These are phyloP conservation scores for Aulographum hederae DNA, from an alignment of 2,329 filamentous ascomycete species.

Conservation along the genomic window DNA sequence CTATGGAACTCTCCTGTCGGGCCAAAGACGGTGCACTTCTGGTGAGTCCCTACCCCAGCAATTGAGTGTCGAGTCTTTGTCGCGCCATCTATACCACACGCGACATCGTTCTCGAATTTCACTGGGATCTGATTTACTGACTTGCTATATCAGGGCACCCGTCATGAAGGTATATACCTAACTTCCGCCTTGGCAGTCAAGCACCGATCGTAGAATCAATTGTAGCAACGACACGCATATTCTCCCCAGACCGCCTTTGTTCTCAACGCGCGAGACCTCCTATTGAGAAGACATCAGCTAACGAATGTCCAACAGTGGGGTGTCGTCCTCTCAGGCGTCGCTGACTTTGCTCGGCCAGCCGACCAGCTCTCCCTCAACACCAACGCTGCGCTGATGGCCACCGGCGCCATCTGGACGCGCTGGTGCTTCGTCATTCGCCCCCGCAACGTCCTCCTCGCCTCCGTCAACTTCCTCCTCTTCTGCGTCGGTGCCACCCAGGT, in stretches of 20 bases:
- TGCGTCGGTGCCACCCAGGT: conserved; percentile 72
- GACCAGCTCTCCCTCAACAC: conserved; percentile 87
- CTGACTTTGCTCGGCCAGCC: conserved; percentile 79
- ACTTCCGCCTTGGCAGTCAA: not conserved
- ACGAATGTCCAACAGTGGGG: conserved; percentile 48
- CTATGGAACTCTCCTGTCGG: conserved; percentile 37
- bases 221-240: not conserved
- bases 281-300: conserved; percentile 2
- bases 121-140: too few relatives aligned
- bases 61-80: not conserved
- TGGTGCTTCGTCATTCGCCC: conserved; percentile 98
- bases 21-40: conserved; percentile 84
- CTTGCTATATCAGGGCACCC: conserved; percentile 49
- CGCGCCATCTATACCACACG: not conserved
- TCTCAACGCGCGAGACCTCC: too few relatives aligned
- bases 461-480: conserved; percentile 96
- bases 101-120: too few relatives aligned
- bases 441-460: conserved; percentile 76
- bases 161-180: conserved; percentile 56
- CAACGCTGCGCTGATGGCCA: conserved; percentile 77
- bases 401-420: conserved; percentile 91
- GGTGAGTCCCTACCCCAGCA: conserved; percentile 34
- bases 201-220: too few relatives aligned
- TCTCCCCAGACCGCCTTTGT: not conserved
- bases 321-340: conserved; percentile 78